Evolutionary conservation across 1,139 yeast genomes (phyloP).

Genomic region (Yamadazyma triangularis): DNA sequence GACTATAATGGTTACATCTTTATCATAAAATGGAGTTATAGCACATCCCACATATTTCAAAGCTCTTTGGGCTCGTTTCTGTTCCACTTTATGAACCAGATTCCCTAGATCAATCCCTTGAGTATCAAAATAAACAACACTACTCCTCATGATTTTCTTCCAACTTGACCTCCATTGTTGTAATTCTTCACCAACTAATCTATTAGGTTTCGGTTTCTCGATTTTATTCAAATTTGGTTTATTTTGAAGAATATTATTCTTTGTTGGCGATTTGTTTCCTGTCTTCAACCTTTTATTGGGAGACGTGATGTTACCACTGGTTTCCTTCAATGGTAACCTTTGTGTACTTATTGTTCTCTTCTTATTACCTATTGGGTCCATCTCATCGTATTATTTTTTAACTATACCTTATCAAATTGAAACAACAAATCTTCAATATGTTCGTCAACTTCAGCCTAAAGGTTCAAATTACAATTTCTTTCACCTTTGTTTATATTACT

Average conservation of each 20-base stretch:
- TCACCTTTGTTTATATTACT: too few relatives aligned
- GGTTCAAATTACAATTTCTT: too few relatives aligned
- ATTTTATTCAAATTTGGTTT: constrained; percentile 1
- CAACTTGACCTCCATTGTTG: constrained; percentile 79
- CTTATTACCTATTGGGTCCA: constrained; percentile 7
- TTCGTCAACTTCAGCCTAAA: too few relatives aligned
- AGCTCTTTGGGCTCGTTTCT: constrained; percentile 50
- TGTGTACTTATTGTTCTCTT: constrained; percentile 10
- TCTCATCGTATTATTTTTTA: constrained; percentile 3
- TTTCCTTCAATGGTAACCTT: constrained; percentile 41
- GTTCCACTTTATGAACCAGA: constrained; percentile 40
- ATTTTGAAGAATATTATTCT: background rate
- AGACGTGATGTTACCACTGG: constrained; percentile 39
- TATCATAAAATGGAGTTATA: constrained; percentile 72
- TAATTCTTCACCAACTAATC: constrained; percentile 49
- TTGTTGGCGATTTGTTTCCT: constrained; percentile 1
- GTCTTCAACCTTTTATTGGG: constrained; percentile 31
- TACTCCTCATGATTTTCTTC: constrained; percentile 69
- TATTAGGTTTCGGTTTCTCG: constrained; percentile 12
- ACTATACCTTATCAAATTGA: too few relatives aligned
- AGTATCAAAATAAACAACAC: constrained; percentile 77
- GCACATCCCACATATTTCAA: constrained; percentile 59
- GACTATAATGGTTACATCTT: constrained; percentile 75
- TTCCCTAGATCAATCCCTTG: constrained; percentile 50
- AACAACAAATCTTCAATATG: too few relatives aligned